Evolutionary conservation across 768 basidiomycete species (phyloP), one percentile per base, ranked within the genome.

Genomic region (Boletus subparvulus): DNA sequence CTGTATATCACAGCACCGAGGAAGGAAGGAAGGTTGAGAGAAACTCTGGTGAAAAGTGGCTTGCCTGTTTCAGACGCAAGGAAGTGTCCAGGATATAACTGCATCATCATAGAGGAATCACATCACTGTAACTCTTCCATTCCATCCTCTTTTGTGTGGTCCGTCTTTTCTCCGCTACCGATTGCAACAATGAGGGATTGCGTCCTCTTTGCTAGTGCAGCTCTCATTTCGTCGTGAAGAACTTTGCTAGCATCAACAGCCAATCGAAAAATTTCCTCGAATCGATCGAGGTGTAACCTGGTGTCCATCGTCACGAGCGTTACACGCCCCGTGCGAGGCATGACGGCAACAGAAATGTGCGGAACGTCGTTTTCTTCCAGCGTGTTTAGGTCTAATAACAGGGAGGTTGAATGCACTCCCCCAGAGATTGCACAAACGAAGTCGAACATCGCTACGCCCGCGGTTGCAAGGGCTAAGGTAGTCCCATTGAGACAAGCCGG

Each of bases 21-120:
- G 97, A 99, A 74, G 96, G 97, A 6, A 92, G 87, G 73, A 99
- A 99, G 72, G 97, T 98, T 0, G 91, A 92, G 70, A 78, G 96
- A 69, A 98, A 97, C 68, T 78, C 80, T 19, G 94, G 94, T 26
- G 81, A 90, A 45, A 98, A 98, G 72, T 95, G 88, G 87, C 80
- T 96, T 33, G 92, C 91, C 6, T 96, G 94, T 70, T 98, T 94
- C 74, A 80, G 83, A 67, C 80, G 94, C 63, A 80, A 87, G 43
- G 54, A 68, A 35, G 59, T 17, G 3, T 59, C 56, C 26, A 66
- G 66, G 46, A 47, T 17, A 13, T 56, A 54, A 44, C 17, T 41
- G 35, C 53, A 52, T 26, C 53, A 52, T 26, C 10, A 21, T 57
- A 61, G 48, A 48, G 16, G 60, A 40, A 61, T 48, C 39, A 50